Evolutionary conservation across 495 filamentous ascomycete genomes (phyloP).

Genomic region (Trichoderma orchidacearum): DNA sequence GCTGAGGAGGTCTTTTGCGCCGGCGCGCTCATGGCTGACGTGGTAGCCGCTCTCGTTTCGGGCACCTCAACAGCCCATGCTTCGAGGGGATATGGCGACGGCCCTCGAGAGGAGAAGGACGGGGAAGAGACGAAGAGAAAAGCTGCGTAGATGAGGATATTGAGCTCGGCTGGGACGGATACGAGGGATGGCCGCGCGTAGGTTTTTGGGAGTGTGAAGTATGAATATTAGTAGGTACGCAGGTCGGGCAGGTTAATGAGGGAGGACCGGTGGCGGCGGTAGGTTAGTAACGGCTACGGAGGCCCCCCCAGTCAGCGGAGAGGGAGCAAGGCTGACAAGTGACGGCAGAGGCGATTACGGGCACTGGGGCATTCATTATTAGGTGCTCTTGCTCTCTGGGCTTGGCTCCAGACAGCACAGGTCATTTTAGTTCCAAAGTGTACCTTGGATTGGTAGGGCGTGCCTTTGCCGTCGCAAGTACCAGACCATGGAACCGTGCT

Average conservation of each 20-base stretch:
- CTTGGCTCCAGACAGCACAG: no score
- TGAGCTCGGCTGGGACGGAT: no score
- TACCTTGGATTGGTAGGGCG: no score
- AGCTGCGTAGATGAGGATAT: neutral
- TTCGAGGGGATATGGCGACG: no score
- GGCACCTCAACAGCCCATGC: neutral
- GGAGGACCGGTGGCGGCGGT: neutral
- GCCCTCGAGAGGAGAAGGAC: neutral
- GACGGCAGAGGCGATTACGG: neutral
- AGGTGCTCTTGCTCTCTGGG: neutral
- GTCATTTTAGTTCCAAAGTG: no score
- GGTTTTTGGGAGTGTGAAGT: no score
- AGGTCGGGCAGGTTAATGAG: neutral
- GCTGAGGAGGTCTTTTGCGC: neutral
- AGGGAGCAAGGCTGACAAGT: neutral
- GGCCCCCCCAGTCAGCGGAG: no score
- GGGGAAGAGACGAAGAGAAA: neutral
- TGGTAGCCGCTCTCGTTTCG: neutral
- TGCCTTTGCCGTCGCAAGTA: no score
- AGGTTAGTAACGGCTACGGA: neutral
- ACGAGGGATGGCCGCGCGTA: no score
- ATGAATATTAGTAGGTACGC: no score
- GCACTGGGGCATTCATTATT: neutral
- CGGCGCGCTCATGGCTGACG: slow-evolving; percentile 1
- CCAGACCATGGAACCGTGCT: no score